Evolutionary conservation across 2,329 filamentous ascomycete species (phyloP).

Genomic region (Monosporascus sp.): DNA sequence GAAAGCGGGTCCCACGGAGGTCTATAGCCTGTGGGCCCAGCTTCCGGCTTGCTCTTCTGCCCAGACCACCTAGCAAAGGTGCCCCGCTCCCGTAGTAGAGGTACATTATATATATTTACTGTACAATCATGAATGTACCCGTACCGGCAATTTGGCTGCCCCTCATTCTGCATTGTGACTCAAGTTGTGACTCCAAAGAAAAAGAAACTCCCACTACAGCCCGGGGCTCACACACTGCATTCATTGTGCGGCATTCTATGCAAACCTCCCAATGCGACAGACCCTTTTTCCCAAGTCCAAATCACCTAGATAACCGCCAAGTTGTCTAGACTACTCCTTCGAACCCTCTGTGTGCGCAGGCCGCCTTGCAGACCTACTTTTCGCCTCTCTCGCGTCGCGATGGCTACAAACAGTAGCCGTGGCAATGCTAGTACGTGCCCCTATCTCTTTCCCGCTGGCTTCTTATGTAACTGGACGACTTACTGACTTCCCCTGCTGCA

Average conservation of each 20-base stretch:
- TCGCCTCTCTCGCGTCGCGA: conserved; percentile 40
- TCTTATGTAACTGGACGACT: background rate
- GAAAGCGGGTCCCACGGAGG: too few species aligned
- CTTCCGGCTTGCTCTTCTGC: too few species aligned
- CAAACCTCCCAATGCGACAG: conserved; percentile 11
- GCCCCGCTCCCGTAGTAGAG: too few species aligned
- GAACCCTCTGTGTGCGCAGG: conserved; percentile 55
- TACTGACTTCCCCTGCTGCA: conserved; percentile 7
- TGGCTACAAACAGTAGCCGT: conserved; percentile 54
- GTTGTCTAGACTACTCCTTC: conserved; percentile 46
- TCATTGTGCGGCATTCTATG: background rate
- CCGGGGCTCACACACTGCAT: too few species aligned
- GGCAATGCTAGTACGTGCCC: conserved; percentile 38
- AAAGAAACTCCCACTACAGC: background rate
- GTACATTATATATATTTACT: too few species aligned
- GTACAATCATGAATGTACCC: too few species aligned
- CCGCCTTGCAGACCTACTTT: conserved; percentile 41
- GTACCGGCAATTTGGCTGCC: background rate
- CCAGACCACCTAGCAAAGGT: too few species aligned
- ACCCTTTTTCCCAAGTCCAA: conserved; percentile 1
- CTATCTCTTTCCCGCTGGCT: too few species aligned
- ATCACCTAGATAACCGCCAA: conserved; percentile 24
- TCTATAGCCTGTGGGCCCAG: too few species aligned
- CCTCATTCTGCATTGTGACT: background rate
- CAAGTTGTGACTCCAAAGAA: background rate